Base-by-base conservation (phyloP, 1,284 basidiomycete genomes). In the Erythrobasidium hasegawianum region DNA sequence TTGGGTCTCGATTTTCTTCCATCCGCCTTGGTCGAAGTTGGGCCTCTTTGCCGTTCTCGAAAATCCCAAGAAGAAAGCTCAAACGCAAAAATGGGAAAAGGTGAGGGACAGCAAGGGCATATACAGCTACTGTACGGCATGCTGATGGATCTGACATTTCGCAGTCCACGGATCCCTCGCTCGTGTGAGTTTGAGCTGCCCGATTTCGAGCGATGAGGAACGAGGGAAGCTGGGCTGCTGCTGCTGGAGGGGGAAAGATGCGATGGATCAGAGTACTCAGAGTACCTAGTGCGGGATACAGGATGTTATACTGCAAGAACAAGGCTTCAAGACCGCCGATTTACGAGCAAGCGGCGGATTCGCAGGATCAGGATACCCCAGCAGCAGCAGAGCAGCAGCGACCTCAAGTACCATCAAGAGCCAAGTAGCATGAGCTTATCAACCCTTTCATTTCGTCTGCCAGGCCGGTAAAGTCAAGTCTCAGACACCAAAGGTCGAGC, bases 381-480 rank as follows among this genome's bases (percentile, higher is more conserved):
- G 45, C 45, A 47, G 45, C 45, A 47, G 5, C 45, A 24, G 45
- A n/a, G 22, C 45, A 47, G 45, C 45, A 47, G 45, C 45, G 22
- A 24, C 45, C n/a, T 4, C n/a, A 18, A 24, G 45, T 7, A 5
- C 4, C 33, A 33, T 33, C 33, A 33, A 33, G 33, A 33, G 11
- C 4, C 33, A 50, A 49, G n/a, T n/a, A 27, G 26, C 58, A 49
- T 13, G 14, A 57, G 39, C 55, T 57, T 14, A 57, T n/a, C 29
- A 38, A 24, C 8, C 43, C 18, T 43, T 40, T 33, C 33, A 4
- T 33, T 14, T 33, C 27, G 13, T 52, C 18, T 2, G 10, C 55
- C 29, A 95, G 86, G 94, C 93, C 81, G 72, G 72, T 81, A 97
- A 97, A 87, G 94, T 97, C 86, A 96, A 91, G 84, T 90, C 89